Evolutionary conservation across 495 filamentous ascomycete species (phyloP).

Genomic region (Amniculicola lignicola): DNA sequence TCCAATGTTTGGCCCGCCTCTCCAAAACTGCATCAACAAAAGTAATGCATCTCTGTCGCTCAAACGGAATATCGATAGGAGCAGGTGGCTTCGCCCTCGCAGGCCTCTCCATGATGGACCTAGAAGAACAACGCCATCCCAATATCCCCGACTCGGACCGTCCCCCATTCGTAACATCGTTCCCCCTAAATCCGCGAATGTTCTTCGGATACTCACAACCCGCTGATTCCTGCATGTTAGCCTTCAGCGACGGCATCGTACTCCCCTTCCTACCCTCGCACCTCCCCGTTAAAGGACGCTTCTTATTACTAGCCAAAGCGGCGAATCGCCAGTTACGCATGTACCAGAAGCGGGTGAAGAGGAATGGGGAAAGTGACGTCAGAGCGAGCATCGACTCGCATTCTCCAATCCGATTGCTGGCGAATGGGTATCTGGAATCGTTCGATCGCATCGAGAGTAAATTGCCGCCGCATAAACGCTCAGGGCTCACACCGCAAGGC

Average conservation of each 20-base stretch:
- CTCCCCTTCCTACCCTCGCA: constrained; percentile 39
- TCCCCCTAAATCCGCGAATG: constrained; percentile 42
- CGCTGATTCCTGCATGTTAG: constrained; percentile 41
- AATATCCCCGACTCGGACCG: constrained; percentile 28
- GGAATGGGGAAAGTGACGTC: background rate
- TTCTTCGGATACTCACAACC: constrained; percentile 37
- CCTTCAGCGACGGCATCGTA: constrained; percentile 40
- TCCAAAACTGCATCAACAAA: constrained; percentile 21
- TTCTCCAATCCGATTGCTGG: constrained; percentile 34
- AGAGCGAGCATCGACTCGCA: constrained; percentile 26
- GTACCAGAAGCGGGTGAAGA: constrained; percentile 40
- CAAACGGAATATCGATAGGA: constrained; percentile 36
- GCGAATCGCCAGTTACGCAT: constrained; percentile 38
- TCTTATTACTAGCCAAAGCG: constrained; percentile 35
- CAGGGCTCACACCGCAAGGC: constrained; percentile 39
- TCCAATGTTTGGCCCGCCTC: constrained; percentile 21
- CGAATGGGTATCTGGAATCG: constrained; percentile 37
- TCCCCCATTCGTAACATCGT: constrained; percentile 38
- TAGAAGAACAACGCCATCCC: constrained; percentile 36
- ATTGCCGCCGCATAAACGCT: constrained; percentile 26
- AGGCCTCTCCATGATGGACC: constrained; percentile 42
- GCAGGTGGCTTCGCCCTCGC: constrained; percentile 41
- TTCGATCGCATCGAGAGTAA: constrained; percentile 35
- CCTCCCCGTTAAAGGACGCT: constrained; percentile 32
- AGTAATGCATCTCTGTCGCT: constrained; percentile 35